Conservation (phyloP, 768 basidiomycete species). For the Auriculariales sp. region DNA sequence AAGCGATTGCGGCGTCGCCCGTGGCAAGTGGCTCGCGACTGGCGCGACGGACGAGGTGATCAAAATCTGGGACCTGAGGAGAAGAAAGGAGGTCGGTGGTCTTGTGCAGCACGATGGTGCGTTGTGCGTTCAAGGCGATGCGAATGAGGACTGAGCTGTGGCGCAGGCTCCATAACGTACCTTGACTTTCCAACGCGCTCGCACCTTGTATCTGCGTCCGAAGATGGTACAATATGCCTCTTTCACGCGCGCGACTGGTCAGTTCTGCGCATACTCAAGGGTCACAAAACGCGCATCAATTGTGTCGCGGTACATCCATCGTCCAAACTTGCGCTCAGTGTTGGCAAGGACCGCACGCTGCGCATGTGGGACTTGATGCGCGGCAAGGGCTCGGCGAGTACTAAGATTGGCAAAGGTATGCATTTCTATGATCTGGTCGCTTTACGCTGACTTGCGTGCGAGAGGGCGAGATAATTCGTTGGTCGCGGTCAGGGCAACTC, state of each 20-base stretch:
- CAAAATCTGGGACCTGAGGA: slow-evolving; percentile 89
- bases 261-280: slow-evolving; percentile 73
- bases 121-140: slow-evolving; percentile 7
- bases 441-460: neutral
- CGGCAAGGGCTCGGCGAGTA: slow-evolving; percentile 78
- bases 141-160: neutral
- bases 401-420: slow-evolving; percentile 77
- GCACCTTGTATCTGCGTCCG: slow-evolving; percentile 81
- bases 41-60: slow-evolving; percentile 94
- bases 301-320: slow-evolving; percentile 83
- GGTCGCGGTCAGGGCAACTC: slow-evolving; percentile 61
- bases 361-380: slow-evolving; percentile 99
- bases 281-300: slow-evolving; percentile 90
- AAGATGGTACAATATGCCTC: slow-evolving; percentile 80
- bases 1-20: slow-evolving; percentile 78
- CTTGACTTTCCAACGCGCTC: slow-evolving; percentile 78
- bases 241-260: slow-evolving; percentile 93
- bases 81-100: slow-evolving; percentile 87
- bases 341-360: slow-evolving; percentile 77
- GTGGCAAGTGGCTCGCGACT: slow-evolving; percentile 92
- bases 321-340: slow-evolving; percentile 80
- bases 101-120: slow-evolving; percentile 90
- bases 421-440: neutral
- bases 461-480: slow-evolving; percentile 91
- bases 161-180: slow-evolving; percentile 81